These are phyloP conservation scores for Fusarium illudens DNA, from an alignment of 2,329 filamentous ascomycete genomes.

Conservation along the genomic window DNA sequence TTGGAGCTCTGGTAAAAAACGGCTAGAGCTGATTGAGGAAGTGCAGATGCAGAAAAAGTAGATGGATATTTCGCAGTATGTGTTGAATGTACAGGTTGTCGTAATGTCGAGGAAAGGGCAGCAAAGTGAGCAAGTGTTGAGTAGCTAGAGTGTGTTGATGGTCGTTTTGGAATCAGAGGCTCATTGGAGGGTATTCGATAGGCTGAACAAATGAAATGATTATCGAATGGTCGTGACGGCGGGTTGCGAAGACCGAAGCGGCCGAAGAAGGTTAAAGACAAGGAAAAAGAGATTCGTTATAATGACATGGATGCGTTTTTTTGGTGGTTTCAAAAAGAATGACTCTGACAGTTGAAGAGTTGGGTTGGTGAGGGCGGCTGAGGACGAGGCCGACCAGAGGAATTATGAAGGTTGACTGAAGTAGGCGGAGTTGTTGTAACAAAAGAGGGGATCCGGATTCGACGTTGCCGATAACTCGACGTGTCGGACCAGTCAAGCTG, in stretches of 20 bases:
- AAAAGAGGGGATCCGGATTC: slow-evolving; percentile 32
- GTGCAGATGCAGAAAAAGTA: slow-evolving; percentile 17
- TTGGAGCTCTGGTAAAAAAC: slow-evolving; percentile 25
- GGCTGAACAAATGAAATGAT: slow-evolving; percentile 50
- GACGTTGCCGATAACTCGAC: slow-evolving; percentile 43
- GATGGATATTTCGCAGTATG: slow-evolving; percentile 33
- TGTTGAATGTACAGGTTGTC: slow-evolving; percentile 48
- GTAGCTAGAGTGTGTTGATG: slow-evolving; percentile 37
- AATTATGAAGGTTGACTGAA: slow-evolving; percentile 17
- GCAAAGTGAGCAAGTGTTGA: slow-evolving; percentile 37
- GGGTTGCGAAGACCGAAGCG: slow-evolving; percentile 43
- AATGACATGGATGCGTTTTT: slow-evolving; percentile 53
- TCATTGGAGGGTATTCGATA: slow-evolving; percentile 51
- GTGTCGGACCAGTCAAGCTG: slow-evolving; percentile 43
- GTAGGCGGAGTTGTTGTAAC: slow-evolving; percentile 5
- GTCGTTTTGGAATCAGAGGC: slow-evolving; percentile 52
- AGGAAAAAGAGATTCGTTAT: slow-evolving; percentile 53
- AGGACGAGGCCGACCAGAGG: slow-evolving; percentile 43
- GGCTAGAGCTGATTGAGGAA: slow-evolving; percentile 25
- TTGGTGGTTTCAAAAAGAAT: slow-evolving; percentile 41
- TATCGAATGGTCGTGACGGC: slow-evolving; percentile 46
- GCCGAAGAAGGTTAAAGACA: slow-evolving; percentile 45
- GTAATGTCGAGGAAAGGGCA: slow-evolving; percentile 32
- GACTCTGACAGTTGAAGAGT: slow-evolving; percentile 39
- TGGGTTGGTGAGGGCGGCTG: slow-evolving; percentile 33